Conservation (phyloP, 768 basidiomycete species). For the Russula earlei region DNA sequence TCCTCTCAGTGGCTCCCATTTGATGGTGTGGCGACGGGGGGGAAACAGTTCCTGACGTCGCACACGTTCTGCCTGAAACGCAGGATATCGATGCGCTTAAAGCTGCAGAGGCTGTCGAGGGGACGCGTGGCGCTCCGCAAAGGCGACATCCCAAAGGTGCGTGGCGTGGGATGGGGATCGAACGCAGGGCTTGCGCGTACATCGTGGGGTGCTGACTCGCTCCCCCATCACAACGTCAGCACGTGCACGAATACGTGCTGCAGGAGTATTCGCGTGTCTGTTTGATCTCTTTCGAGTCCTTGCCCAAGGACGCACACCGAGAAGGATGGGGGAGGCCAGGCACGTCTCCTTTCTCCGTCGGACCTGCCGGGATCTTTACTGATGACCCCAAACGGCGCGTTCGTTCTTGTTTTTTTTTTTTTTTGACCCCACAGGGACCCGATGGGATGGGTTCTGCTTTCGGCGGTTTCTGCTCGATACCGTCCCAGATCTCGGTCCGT, state of each 20-base stretch:
- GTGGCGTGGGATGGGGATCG: no score
- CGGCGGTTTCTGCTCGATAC: conserved; percentile 63
- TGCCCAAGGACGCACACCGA: conserved; percentile 55
- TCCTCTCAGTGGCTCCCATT: not conserved
- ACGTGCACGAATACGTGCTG: conserved; percentile 55
- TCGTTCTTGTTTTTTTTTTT: not conserved
- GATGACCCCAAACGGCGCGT: no score
- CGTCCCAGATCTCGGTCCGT: conserved; percentile 57
- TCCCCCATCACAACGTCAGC: no score
- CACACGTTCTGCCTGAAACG: conserved; percentile 58
- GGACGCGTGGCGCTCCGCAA: conserved; percentile 41
- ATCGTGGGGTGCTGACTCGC: no score
- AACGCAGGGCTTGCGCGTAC: no score
- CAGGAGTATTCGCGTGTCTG: conserved; percentile 73
- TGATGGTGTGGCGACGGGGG: not conserved
- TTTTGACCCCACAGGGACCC: conserved; percentile 36
- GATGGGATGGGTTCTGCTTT: conserved; percentile 52
- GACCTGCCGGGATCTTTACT: no score
- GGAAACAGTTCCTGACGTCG: conserved; percentile 40
- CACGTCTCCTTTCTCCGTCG: conserved; percentile 24
- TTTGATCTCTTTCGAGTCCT: conserved; percentile 59
- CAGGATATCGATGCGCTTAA: conserved; percentile 53
- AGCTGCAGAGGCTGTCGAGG: conserved; percentile 60
- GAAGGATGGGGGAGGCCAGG: conserved; percentile 73
- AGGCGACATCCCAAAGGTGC: conserved; percentile 53